Evolutionary conservation across 345 rosid genomes (phyloP).

Genomic region (Noccaea caerulescens): DNA sequence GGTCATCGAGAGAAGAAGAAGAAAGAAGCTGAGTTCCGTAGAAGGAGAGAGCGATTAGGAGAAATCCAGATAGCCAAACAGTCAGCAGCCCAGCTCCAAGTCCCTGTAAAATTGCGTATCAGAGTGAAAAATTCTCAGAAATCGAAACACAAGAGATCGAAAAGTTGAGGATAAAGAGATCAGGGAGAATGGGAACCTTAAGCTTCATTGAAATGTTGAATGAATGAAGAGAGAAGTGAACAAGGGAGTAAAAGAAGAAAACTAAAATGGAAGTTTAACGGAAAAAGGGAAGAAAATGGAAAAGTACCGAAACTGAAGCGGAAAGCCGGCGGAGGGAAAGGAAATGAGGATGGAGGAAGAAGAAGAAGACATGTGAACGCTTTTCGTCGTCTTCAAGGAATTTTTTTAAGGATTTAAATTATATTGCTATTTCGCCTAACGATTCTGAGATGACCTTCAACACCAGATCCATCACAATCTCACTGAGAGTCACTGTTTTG

Average conservation of each 20-base stretch:
- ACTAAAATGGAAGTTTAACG: slow-evolving; percentile 52
- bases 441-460: neutral
- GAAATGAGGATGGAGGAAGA: slow-evolving; percentile 19
- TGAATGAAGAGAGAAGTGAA: neutral
- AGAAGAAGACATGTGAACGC: slow-evolving; percentile 43
- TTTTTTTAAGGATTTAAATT: neutral
- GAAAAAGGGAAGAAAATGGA: slow-evolving; percentile 46
- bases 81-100: slow-evolving; percentile 61
- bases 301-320: slow-evolving; percentile 35
- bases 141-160: slow-evolving; percentile 8
- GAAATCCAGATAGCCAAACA: slow-evolving; percentile 76
- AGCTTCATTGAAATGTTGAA: slow-evolving; percentile 38
- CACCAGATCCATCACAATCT: slow-evolving; percentile 1
- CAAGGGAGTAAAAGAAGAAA: neutral
- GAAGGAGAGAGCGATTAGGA: slow-evolving; percentile 69
- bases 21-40: slow-evolving; percentile 73
- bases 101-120: slow-evolving; percentile 49
- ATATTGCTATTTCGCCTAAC: slow-evolving; percentile 31
- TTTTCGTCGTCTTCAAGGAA: slow-evolving; percentile 47
- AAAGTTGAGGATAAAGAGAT: too few species aligned
- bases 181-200: slow-evolving; percentile 42
- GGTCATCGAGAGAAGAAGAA: slow-evolving; percentile 41
- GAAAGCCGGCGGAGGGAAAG: slow-evolving; percentile 38
- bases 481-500: slow-evolving; percentile 9
- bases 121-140: slow-evolving; percentile 8